Percentiles rank a stretch among this genome's conserved stretches.
Conservation (phyloP, 176 grass and related monocot genomes). For the Urochloa ruziziensis region DNA sequence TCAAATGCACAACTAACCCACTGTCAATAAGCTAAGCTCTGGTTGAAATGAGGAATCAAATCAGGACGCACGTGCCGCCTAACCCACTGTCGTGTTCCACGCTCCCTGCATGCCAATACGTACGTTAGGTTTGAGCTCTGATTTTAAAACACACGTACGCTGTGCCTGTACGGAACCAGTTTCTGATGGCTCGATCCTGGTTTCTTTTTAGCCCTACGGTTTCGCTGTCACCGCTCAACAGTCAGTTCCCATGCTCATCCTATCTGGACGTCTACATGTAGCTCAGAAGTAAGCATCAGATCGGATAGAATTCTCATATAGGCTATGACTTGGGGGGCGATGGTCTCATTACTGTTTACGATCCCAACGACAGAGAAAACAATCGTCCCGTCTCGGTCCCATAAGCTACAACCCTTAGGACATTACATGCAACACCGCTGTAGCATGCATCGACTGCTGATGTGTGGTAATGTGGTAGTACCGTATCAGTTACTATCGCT, state of each 20-base stretch:
- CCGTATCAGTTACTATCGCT: neutral
- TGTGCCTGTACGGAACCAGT: neutral
- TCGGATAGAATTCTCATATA: neutral
- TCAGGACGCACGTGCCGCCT: neutral
- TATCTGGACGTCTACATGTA: neutral
- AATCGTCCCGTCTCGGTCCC: neutral
- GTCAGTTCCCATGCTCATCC: too few species aligned
- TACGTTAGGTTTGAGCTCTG: neutral
- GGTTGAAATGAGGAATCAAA: neutral
- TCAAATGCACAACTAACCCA: neutral
- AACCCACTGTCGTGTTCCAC: neutral
- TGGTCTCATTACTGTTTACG: neutral
- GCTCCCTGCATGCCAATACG: neutral
- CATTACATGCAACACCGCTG: neutral
- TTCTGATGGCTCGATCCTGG: neutral
- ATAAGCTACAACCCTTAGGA: neutral
- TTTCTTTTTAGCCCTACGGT: too few species aligned
- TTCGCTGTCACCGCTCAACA: too few species aligned
- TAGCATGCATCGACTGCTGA: neutral
- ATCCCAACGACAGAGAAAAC: neutral
- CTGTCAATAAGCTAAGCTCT: neutral
- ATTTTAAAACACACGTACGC: neutral
- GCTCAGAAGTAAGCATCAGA: neutral
- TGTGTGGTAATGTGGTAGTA: neutral
- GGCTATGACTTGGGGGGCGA: neutral